Conservation (phyloP, 2,329 filamentous ascomycete species). For the Clonostachys solani region DNA sequence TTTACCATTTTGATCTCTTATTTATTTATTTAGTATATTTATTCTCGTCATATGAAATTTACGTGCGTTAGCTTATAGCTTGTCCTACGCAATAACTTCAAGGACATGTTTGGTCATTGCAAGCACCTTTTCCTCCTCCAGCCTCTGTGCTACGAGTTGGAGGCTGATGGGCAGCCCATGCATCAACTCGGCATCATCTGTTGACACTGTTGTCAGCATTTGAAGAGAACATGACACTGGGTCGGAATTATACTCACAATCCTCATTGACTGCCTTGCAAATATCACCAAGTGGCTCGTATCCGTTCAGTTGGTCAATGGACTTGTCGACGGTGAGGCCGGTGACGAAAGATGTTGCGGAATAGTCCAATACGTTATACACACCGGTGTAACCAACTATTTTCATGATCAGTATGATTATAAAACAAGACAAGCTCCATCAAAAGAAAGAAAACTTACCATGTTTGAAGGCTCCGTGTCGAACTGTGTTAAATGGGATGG, state of each 20-base stretch:
- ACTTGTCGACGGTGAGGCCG: constrained; percentile 24
- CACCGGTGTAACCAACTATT: constrained; percentile 1
- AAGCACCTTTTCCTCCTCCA: constrained; percentile 17
- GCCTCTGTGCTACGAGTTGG: constrained; percentile 15
- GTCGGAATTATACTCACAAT: constrained; percentile 9
- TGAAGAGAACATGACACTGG: constrained; percentile 5
- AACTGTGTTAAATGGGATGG: not conserved
- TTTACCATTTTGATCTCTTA: no score
- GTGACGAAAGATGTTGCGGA: constrained; percentile 21
- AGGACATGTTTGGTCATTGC: constrained; percentile 13
- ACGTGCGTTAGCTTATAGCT: no score
- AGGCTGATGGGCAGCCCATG: constrained; percentile 15
- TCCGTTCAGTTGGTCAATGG: constrained; percentile 19
- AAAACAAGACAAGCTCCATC: not conserved
- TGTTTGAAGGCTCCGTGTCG: not conserved
- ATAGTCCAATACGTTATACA: constrained; percentile 1
- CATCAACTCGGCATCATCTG: constrained; percentile 12
- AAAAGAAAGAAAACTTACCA: constrained; percentile 28
- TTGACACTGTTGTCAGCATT: not conserved
- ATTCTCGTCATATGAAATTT: no score
- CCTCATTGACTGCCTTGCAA: constrained; percentile 11
- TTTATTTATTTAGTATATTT: no score
- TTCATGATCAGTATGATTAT: not conserved
- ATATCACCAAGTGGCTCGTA: constrained; percentile 11
- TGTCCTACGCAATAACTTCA: not conserved